These are phyloP conservation scores for Yamadazyma phyllophila DNA, from an alignment of 805 yeast species.

Conservation along the genomic window DNA sequence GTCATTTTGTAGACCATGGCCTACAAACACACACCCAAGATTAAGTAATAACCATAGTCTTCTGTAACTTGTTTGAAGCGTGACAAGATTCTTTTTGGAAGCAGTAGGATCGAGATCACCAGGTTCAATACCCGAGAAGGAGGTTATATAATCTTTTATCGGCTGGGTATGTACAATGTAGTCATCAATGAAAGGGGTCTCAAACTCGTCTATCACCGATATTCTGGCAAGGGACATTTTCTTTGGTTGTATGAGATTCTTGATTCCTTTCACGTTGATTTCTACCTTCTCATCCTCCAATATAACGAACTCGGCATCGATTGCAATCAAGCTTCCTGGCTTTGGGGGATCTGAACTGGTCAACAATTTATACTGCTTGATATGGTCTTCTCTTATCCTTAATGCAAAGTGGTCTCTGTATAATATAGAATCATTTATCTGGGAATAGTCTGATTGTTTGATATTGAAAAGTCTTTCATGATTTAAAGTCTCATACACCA, in stretches of 20 bases:
- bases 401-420: conserved; percentile 74
- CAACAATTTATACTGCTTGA: conserved; percentile 65
- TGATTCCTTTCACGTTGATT: conserved; percentile 68
- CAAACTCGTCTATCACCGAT: conserved; percentile 75
- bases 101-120: conserved; percentile 78
- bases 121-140: conserved; percentile 88
- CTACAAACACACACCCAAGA: conserved; percentile 87
- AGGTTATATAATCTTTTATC: conserved; percentile 83
- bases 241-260: conserved; percentile 70
- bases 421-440: conserved; percentile 60
- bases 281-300: conserved; percentile 77
- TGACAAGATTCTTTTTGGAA: conserved; percentile 69
- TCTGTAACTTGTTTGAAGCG: conserved; percentile 79
- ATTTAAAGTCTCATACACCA: conserved; percentile 54
- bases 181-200: conserved; percentile 86
- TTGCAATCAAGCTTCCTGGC: conserved; percentile 78
- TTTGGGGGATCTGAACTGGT: conserved; percentile 68
- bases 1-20: conserved; percentile 90
- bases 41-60: conserved; percentile 87
- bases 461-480: conserved; percentile 37
- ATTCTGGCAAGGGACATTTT: conserved; percentile 80
- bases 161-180: conserved; percentile 72
- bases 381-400: conserved; percentile 56
- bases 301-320: conserved; percentile 95
- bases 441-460: conserved; percentile 23